Evolutionary conservation across 305 asterid genomes (phyloP), one percentile per base, ranked within the genome.

Genomic region (Fraxinus angustifolia): DNA sequence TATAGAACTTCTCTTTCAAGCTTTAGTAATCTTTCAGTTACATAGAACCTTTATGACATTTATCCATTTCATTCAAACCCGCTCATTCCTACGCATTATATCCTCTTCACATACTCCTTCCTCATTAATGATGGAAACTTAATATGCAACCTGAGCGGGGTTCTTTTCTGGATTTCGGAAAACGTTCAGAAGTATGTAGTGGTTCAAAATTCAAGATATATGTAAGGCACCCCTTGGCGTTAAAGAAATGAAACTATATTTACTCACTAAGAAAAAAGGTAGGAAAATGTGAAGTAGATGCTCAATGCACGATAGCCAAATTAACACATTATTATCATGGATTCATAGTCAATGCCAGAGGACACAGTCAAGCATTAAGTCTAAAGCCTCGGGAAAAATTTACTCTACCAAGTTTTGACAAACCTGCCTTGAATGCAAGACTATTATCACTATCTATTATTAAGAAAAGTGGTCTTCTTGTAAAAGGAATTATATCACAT

Each of bases 361-460:
- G 67, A 67, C 42, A 79, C 56, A 73, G 77, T 79, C 80, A 40
- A 71, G 58, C 35, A 16, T 35, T 65, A 72, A 76, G 76, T 74
- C 82, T 73, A 76, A 83, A 14, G 60, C 58, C 36, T 78, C 8
- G 78, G 71, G 70, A 6, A 78, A 65, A 78, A 82, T 83, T 88
- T 79, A 86, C 73, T 87, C 84, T 85, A 91, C 88, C 87, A 89
- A 91, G 94, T 89, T 88, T 79, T 89, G 92, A 94, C 98, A 94
- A 96, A 96, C 99, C 99, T 96, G 99, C 99, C 99, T 96, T 94
- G 99, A 96, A 96, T 91, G 95, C 93, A 88, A 92, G 92, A 95
- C 99, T 94, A 88, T 86, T 91, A 84, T 96, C 92, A 73, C 99
- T 96, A 85, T 96, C 99, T 74, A 96, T 90, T 80, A 96, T 93